Percentiles rank a stretch among this genome's conserved stretches.
phyloP scores from a whole-genome alignment of 1,139 yeast genomes.

The Debaryomyces sp. region DNA sequence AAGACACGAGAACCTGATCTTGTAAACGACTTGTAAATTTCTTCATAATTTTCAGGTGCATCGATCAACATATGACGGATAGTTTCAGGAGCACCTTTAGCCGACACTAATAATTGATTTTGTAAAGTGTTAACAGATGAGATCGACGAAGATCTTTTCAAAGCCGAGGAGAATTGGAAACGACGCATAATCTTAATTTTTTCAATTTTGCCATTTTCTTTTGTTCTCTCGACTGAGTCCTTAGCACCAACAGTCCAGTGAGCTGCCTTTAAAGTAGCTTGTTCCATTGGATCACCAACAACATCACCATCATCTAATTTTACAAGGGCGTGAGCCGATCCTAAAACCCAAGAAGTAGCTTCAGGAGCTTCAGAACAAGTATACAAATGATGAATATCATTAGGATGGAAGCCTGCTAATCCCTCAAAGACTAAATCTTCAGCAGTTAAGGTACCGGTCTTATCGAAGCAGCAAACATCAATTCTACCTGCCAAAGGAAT shows the following conservation, averaged over 20 bases:
- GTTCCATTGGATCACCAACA: conserved; percentile 99
- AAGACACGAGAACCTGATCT: conserved; percentile 96
- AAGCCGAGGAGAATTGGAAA: conserved; percentile 94
- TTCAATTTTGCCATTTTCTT: conserved; percentile 44
- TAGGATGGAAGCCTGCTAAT: conserved; percentile 74
- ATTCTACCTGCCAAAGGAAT: conserved; percentile 98
- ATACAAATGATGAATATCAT: conserved; percentile 59
- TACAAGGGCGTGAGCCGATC: conserved; percentile 96
- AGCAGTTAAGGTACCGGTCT: conserved; percentile 97
- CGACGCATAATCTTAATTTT: conserved; percentile 81
- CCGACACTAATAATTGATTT: conserved; percentile 75
- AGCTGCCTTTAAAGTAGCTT: conserved; percentile 88
- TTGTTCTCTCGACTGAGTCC: conserved; percentile 59
- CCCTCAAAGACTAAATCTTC: conserved; percentile 98
- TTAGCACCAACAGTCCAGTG: conserved; percentile 82
- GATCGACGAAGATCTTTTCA: conserved; percentile 89
- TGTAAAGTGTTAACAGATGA: conserved; percentile 57
- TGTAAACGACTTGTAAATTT: conserved; percentile 84
- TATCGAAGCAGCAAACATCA: conserved; percentile 97
- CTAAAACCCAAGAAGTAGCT: conserved; percentile 74
- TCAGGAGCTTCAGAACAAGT: conserved; percentile 62
- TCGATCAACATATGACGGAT: conserved; percentile 72
- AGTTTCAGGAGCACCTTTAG: conserved; percentile 99
- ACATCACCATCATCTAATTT: conserved; percentile 93
- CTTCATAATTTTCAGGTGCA: conserved; percentile 82